These are phyloP conservation scores for Mycogone perniciosa DNA, from an alignment of 2,329 filamentous ascomycete genomes.

Conservation along the genomic window DNA sequence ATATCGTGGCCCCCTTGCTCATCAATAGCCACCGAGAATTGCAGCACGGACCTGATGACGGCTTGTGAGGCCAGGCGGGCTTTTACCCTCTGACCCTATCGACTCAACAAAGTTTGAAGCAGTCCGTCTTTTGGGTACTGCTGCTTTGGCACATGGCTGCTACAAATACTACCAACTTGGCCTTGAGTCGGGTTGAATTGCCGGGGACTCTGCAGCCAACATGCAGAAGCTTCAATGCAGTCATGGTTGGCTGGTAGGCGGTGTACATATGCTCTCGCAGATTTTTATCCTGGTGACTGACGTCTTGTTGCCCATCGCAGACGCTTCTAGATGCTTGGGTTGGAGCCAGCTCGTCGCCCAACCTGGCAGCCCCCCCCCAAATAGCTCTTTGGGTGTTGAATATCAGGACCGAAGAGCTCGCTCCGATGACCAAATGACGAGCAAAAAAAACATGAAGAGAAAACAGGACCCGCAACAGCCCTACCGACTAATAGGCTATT, in stretches of 20 bases:
- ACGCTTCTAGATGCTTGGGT: constrained; percentile 10
- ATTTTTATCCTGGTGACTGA: background rate
- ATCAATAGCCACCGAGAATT: background rate
- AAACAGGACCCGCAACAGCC: constrained; percentile 3
- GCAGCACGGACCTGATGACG: constrained; percentile 4
- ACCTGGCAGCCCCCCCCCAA: background rate
- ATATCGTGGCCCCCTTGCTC: constrained; percentile 3
- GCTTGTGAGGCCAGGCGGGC: background rate
- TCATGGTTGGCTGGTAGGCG: constrained; percentile 4
- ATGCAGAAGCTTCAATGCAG: constrained; percentile 6
- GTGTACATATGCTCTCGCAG: constrained; percentile 5
- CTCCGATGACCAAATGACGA: background rate
- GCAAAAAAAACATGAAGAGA: background rate
- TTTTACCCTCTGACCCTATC: background rate
- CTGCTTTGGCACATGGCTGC: constrained; percentile 5
- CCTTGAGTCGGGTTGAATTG: constrained; percentile 10
- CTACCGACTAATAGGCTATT: background rate
- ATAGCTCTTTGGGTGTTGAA: background rate
- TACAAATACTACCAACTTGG: background rate
- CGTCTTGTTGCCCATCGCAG: constrained; percentile 7
- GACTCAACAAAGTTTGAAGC: background rate
- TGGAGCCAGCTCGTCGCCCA: constrained; percentile 10
- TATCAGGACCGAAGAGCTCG: background rate
- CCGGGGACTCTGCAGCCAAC: constrained; percentile 2
- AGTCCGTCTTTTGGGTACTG: constrained; percentile 1